Conservation (phyloP, 2,329 filamentous ascomycete genomes). For the Tympanopsis confertula region DNA sequence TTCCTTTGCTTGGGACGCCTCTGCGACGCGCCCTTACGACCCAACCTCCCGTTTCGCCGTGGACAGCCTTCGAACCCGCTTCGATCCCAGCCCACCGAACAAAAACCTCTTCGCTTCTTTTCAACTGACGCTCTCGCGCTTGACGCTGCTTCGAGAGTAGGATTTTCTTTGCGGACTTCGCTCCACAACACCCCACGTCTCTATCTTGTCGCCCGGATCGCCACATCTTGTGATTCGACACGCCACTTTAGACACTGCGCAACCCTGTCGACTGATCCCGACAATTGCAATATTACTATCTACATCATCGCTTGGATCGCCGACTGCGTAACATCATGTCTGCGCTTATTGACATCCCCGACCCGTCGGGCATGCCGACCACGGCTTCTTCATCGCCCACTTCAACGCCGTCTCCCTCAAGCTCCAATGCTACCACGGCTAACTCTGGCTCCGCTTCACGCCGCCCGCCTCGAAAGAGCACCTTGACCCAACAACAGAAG, state of each 20-base stretch:
- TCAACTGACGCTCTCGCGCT: neutral
- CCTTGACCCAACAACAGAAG: conserved; percentile 95
- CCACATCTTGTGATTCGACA: neutral
- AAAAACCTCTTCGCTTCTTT: neutral
- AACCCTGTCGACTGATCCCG: too few species aligned
- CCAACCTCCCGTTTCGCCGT: neutral
- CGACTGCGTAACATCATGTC: too few species aligned
- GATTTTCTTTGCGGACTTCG: too few species aligned
- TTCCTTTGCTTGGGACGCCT: neutral
- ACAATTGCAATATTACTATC: too few species aligned
- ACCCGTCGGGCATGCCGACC: neutral
- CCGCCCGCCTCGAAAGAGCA: conserved; percentile 89
- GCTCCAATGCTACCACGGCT: conserved; percentile 15
- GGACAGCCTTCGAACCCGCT: neutral
- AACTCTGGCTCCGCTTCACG: conserved; percentile 48
- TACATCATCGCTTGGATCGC: too few species aligned
- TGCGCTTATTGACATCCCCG: neutral
- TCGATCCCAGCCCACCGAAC: neutral
- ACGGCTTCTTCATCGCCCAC: neutral
- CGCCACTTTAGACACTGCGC: too few species aligned
- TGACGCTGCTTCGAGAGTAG: conserved; percentile 2
- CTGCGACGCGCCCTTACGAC: neutral
- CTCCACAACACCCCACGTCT: too few species aligned
- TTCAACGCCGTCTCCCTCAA: conserved; percentile 12
- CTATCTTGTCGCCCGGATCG: neutral